These are phyloP conservation scores for Acanthochlamys bracteata DNA, from an alignment of 106 monocot species.

Conservation along the genomic window DNA sequence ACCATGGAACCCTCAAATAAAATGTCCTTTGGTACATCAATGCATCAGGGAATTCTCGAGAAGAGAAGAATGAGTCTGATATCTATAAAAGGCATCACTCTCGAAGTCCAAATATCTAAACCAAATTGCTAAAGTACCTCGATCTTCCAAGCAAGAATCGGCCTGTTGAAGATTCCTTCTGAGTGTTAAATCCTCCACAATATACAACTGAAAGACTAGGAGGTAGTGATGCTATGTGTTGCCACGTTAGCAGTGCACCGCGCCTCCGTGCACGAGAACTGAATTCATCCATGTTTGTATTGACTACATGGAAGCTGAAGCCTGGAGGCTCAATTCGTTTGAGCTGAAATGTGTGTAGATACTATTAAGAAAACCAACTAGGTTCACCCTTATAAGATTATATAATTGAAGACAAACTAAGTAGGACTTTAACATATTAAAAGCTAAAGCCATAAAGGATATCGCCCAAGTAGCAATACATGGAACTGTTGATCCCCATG, in stretches of 20 bases:
- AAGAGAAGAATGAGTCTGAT: too few relatives aligned
- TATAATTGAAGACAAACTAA: not conserved
- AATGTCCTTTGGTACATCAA: too few relatives aligned
- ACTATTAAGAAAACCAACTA: constrained; percentile 55
- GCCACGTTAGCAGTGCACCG: constrained; percentile 93
- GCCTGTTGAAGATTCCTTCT: constrained; percentile 92
- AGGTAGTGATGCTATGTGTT: constrained; percentile 94
- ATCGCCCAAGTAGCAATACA: constrained; percentile 98
- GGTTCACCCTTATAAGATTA: not conserved
- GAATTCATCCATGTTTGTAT: constrained; percentile 81
- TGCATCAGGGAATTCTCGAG: too few relatives aligned
- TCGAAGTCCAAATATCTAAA: not conserved
- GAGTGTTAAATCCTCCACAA: constrained; percentile 93
- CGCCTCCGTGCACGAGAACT: constrained; percentile 86
- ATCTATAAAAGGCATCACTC: not conserved
- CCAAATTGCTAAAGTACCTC: constrained; percentile 30
- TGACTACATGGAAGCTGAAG: constrained; percentile 89
- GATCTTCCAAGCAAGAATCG: constrained; percentile 95
- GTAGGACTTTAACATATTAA: not conserved
- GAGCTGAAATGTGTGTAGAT: constrained; percentile 92
- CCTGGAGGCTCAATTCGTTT: constrained; percentile 84
- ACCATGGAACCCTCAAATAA: too few relatives aligned
- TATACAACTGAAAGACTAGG: constrained; percentile 82
- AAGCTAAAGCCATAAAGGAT: constrained; percentile 40
- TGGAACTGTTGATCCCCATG: constrained; percentile 86